Evolutionary conservation across 306 rosid genomes (phyloP).

Genomic region (Cicer judaicum): DNA sequence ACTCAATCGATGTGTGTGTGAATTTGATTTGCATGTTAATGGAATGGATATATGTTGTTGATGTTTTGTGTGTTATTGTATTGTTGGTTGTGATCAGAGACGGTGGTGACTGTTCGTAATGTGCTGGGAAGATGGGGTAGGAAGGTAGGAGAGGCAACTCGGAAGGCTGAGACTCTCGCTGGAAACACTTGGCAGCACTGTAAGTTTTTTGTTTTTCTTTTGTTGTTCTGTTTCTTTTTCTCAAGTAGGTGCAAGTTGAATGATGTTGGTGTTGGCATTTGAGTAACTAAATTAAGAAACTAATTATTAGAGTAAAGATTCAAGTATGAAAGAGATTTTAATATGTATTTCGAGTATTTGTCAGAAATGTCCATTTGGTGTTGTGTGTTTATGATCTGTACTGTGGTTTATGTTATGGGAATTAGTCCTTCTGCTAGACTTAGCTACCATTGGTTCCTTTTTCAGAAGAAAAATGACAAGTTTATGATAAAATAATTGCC

Average conservation of each 20-base stretch:
- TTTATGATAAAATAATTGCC: not conserved
- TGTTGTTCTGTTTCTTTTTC: not conserved
- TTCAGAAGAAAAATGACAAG: not conserved
- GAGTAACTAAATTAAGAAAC: constrained; percentile 1
- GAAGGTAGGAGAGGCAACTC: constrained; percentile 76
- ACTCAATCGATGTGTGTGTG: too few relatives aligned
- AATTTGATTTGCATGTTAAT: not conserved
- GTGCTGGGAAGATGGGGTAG: constrained; percentile 83
- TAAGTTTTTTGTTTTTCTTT: constrained; percentile 22
- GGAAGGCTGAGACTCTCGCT: constrained; percentile 87
- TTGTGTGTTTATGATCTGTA: not conserved
- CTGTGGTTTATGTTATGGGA: not conserved
- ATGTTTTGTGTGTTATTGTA: constrained; percentile 13
- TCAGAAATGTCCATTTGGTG: constrained; percentile 13
- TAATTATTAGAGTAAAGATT: not conserved
- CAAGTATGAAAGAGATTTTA: constrained; percentile 1
- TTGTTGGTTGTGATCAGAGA: constrained; percentile 59
- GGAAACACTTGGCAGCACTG: constrained; percentile 97
- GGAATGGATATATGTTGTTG: not conserved
- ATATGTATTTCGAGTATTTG: not conserved
- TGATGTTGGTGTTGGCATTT: not conserved
- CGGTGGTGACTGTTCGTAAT: constrained; percentile 63
- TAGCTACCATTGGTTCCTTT: not conserved
- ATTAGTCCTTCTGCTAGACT: not conserved
- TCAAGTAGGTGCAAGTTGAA: constrained; percentile 15